Percentiles rank a stretch among this genome's conserved stretches.
phyloP scores from a whole-genome alignment of 495 filamentous ascomycete genomes.

The Daldinia vernicosa region DNA sequence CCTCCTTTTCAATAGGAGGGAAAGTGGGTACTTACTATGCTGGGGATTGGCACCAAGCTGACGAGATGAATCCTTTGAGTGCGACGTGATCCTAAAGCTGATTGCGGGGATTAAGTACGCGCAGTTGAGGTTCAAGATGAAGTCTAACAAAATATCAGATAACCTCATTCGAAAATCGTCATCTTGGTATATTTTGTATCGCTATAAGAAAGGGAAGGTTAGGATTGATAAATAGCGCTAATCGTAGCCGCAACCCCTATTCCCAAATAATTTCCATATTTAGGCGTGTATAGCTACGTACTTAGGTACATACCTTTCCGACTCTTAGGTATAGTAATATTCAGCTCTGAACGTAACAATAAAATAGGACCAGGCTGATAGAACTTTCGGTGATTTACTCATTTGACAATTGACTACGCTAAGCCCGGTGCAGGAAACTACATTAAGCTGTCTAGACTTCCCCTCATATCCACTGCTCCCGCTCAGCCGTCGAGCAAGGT shows the following conservation, averaged over 20 bases:
- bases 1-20: not conserved
- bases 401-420: not conserved
- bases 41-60: not conserved
- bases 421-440: not conserved
- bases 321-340: too few species aligned
- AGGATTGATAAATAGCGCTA: not conserved
- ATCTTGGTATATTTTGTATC: not conserved
- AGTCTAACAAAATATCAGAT: not conserved
- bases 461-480: slow-evolving; percentile 3
- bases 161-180: not conserved
- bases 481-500: not conserved
- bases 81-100: not conserved
- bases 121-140: not conserved
- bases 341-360: too few species aligned
- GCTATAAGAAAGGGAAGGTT: not conserved
- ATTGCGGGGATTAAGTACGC: not conserved
- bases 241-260: not conserved
- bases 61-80: not conserved
- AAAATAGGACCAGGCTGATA: too few species aligned
- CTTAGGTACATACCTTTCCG: too few species aligned
- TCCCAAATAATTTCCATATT: not conserved
- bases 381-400: too few species aligned
- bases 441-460: not conserved
- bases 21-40: not conserved
- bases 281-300: too few species aligned